These are phyloP conservation scores for Scedosporium minutisporum DNA, from an alignment of 2,329 filamentous ascomycete genomes.

Conservation along the genomic window DNA sequence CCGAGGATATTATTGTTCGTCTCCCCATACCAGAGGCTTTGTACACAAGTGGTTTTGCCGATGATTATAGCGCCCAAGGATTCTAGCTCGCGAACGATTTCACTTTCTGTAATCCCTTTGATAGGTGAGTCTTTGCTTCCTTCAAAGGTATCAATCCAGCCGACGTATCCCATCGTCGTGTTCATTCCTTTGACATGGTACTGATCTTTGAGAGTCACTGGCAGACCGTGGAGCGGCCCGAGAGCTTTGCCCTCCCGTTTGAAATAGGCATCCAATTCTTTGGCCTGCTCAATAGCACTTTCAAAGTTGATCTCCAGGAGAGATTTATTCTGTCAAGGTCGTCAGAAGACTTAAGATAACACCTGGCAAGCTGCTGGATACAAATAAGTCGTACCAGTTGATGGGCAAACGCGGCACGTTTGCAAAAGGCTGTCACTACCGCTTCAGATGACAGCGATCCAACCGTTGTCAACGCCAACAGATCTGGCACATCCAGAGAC, in stretches of 20 bases:
- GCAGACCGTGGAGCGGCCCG: constrained; percentile 54
- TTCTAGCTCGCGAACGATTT: constrained; percentile 38
- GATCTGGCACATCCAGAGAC: background rate
- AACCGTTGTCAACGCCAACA: background rate
- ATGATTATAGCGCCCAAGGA: constrained; percentile 40
- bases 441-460: constrained; percentile 3
- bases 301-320: constrained; percentile 38
- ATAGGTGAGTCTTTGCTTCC: constrained; percentile 19
- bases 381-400: constrained; percentile 7
- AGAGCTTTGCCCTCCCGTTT: constrained; percentile 27
- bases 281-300: constrained; percentile 33
- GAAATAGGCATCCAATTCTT: constrained; percentile 33
- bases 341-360: background rate
- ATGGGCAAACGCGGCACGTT: constrained; percentile 10
- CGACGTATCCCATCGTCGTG: constrained; percentile 49
- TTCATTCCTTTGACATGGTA: constrained; percentile 51
- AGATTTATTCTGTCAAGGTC: constrained; percentile 1
- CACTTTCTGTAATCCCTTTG: constrained; percentile 37
- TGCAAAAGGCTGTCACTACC: constrained; percentile 10
- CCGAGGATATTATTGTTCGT: constrained; percentile 5
- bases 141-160: constrained; percentile 16
- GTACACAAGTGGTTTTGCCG: constrained; percentile 35
- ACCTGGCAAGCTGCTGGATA: background rate
- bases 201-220: constrained; percentile 45
- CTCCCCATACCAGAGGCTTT: constrained; percentile 6